Evolutionary conservation across 75 land plant genomes (phyloP).

Genomic region (Pinus tabuliformis): DNA sequence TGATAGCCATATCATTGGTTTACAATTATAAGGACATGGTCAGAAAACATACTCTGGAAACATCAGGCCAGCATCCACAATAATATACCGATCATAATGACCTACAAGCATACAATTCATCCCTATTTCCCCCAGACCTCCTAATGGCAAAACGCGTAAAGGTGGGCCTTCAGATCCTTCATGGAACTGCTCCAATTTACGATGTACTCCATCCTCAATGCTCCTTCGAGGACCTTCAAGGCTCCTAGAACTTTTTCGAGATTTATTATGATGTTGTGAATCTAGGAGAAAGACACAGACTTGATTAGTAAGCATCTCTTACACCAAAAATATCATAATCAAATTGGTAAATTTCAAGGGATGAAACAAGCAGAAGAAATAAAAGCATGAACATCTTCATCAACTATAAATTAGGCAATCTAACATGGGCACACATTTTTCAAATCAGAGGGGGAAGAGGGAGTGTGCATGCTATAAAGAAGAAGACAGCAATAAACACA

Average conservation of each 20-base stretch:
- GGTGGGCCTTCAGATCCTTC: constrained; percentile 95
- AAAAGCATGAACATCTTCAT: no score
- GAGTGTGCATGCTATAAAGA: no score
- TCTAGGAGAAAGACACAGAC: constrained; percentile 19
- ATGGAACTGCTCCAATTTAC: constrained; percentile 88
- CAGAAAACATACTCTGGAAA: constrained; percentile 92
- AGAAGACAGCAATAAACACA: no score
- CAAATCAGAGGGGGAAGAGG: no score
- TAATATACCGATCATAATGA: constrained; percentile 95
- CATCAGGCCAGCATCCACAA: constrained; percentile 99
- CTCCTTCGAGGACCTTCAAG: constrained; percentile 77
- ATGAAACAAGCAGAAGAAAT: no score
- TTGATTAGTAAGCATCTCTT: not conserved
- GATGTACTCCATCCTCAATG: constrained; percentile 85
- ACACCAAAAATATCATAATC: no score
- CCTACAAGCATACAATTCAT: constrained; percentile 99
- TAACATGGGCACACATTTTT: no score
- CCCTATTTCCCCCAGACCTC: constrained; percentile 99
- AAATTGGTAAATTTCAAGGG: no score
- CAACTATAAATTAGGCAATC: no score
- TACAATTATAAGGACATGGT: not conserved
- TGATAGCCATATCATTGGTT: not conserved
- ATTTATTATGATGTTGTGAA: constrained; percentile 19
- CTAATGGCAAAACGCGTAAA: constrained; percentile 94
- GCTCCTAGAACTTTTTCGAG: constrained; percentile 39